These are phyloP conservation scores for Climacium dendroides DNA, from an alignment of 225 moss, liverwort and hornwort species.

Conservation along the genomic window DNA sequence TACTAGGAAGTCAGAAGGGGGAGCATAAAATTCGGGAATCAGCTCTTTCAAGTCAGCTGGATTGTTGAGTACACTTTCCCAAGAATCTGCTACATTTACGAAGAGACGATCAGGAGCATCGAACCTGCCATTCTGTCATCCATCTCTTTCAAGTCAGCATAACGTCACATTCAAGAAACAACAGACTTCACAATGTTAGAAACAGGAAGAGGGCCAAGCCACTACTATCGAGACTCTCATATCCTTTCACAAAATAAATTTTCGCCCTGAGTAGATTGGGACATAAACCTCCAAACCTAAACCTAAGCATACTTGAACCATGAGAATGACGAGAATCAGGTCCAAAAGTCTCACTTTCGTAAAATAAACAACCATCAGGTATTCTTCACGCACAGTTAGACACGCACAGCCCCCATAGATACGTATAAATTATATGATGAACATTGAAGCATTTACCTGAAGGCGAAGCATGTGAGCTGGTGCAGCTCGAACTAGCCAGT, in stretches of 20 bases:
- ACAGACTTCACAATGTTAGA: not conserved
- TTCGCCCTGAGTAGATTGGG: not conserved
- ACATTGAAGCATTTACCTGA: conserved; percentile 42
- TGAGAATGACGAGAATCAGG: not conserved
- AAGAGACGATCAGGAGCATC: conserved; percentile 96
- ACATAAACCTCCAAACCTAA: not conserved
- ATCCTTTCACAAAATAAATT: not conserved
- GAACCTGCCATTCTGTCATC: conserved; percentile 92
- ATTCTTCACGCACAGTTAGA: not conserved
- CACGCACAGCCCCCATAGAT: not conserved
- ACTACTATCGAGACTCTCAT: not conserved
- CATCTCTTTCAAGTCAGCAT: conserved; percentile 6
- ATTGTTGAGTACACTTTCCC: conserved; percentile 93
- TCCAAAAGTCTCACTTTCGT: not conserved
- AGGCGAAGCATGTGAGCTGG: conserved; percentile 99
- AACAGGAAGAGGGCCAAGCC: not conserved
- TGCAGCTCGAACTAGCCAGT: conserved; percentile 99
- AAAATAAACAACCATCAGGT: not conserved
- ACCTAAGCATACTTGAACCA: not conserved
- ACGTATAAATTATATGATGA: not conserved
- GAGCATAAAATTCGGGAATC: conserved; percentile 92
- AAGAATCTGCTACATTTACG: conserved; percentile 77
- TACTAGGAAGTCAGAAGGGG: conserved; percentile 80
- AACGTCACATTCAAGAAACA: not conserved
- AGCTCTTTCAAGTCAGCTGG: conserved; percentile 97